Evolutionary conservation across 768 basidiomycete species (phyloP), one percentile per base, ranked within the genome.

Genomic region (Boletus huronensis): DNA sequence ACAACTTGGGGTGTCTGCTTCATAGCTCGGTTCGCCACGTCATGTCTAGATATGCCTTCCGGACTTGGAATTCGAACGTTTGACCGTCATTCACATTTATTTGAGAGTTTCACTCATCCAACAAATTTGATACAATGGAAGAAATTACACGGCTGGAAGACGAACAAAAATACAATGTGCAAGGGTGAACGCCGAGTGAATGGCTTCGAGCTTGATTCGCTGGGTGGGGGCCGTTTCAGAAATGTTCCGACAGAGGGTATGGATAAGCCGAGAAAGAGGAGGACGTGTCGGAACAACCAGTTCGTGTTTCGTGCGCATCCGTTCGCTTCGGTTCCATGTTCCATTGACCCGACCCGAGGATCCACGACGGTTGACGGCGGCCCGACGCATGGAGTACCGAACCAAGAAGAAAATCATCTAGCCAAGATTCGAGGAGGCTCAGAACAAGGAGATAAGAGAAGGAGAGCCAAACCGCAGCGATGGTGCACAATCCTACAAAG

Each of bases 291-390:
- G 63, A 55, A 19, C 9, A 58, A 11, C 47, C 63, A 1, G 52
- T 53, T 43, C 38, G 50, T 5, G 48, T 57, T 8, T 60, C 52
- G 35, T 60, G 47, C 23, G 47, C 23, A 2, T 55, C 31, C 0
- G 42, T 26, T n/a, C 50, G 54, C 19, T 65, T 64, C 23, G 57
- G 31, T 54, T 62, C 60, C 40, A 34, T 52, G 38, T 60, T 61
- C 63, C 64, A 64, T 21, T 57, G 63, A 4, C 57, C 53, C 0
- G 63, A 56, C 41, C 48, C 40, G 50, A 64, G 57, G 49, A 64
- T 64, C 63, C 63, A 64, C n/a, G 60, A 65, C 8, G 58, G 60
- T 65, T 62, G 51, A 62, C 28, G 17, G 55, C 60, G 17, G 55
- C 48, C 5, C 54, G 55, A 47, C 47, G 60, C 50, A 62, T 58